Conservation (phyloP, 176 grass and related monocot genomes). For the Carex littledalei region DNA sequence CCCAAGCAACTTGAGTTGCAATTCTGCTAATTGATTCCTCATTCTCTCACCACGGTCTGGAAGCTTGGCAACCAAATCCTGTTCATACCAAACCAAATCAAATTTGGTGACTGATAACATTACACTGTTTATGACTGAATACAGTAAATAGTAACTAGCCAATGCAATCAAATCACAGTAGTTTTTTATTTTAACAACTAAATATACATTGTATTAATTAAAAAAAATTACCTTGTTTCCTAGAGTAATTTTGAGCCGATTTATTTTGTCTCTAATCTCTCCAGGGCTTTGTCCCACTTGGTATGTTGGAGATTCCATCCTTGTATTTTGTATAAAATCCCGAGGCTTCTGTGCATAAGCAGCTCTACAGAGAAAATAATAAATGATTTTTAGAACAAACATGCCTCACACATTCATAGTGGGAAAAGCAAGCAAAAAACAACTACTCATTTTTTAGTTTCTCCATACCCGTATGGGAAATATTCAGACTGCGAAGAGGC, state of each 20-base stretch:
- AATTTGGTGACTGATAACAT: neutral
- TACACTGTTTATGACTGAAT: neutral
- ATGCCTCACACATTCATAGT: neutral
- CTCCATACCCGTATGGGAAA: conserved; percentile 38
- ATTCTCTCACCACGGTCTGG: conserved; percentile 44
- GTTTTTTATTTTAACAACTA: neutral
- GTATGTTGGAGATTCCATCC: conserved; percentile 28
- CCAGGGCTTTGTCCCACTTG: conserved; percentile 47
- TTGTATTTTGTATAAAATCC: conserved; percentile 47
- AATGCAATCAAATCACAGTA: neutral
- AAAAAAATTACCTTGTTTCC: conserved; percentile 31
- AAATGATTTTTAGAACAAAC: neutral
- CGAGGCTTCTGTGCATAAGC: conserved; percentile 68
- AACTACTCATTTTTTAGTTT: conserved; percentile 23
- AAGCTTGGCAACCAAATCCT: conserved; percentile 47
- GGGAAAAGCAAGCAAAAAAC: conserved; percentile 12
- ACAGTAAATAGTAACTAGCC: no score
- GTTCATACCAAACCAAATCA: neutral
- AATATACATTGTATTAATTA: neutral
- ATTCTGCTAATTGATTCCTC: conserved; percentile 46
- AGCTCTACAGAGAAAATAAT: conserved; percentile 29
- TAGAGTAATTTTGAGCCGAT: conserved; percentile 46
- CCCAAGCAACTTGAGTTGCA: conserved; percentile 36
- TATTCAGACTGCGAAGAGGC: conserved; percentile 24
- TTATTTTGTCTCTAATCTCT: conserved; percentile 50